Evolutionary conservation across 2,329 filamentous ascomycete genomes (phyloP).

Genomic region (Periconia macrospinosa): DNA sequence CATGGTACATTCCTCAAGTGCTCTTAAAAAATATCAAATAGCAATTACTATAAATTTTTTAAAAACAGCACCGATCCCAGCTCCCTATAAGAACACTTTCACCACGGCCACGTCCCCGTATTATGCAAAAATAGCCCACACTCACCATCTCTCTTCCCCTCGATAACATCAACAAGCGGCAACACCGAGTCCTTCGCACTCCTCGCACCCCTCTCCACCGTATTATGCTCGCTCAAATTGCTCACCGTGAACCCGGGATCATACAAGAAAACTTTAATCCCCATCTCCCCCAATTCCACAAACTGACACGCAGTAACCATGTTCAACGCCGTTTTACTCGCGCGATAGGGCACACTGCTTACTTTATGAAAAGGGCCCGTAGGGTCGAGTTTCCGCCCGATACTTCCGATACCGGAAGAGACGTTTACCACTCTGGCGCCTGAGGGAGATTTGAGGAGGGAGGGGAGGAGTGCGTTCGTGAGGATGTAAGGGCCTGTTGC

Average conservation of each 20-base stretch:
- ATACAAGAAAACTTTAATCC: slow-evolving; percentile 44
- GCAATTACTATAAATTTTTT: too few species aligned
- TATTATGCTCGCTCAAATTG: slow-evolving; percentile 38
- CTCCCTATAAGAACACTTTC: neutral
- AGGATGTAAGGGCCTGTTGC: slow-evolving; percentile 30
- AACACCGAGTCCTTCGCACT: slow-evolving; percentile 33
- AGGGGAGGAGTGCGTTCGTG: slow-evolving; percentile 18
- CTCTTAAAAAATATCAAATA: too few species aligned
- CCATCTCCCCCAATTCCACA: slow-evolving; percentile 29
- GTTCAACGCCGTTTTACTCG: slow-evolving; percentile 44
- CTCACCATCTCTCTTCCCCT: slow-evolving; percentile 42
- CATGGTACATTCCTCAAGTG: too few species aligned
- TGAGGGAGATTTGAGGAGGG: slow-evolving; percentile 16
- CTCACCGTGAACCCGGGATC: slow-evolving; percentile 44
- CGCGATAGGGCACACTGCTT: slow-evolving; percentile 33
- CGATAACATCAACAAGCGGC: slow-evolving; percentile 41
- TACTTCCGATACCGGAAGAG: slow-evolving; percentile 37
- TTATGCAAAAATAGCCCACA: slow-evolving; percentile 35
- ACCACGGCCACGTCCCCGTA: slow-evolving; percentile 37
- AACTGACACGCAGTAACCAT: slow-evolving; percentile 41
- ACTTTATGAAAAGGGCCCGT: slow-evolving; percentile 30
- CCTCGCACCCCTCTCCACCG: slow-evolving; percentile 39
- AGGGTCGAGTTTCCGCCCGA: slow-evolving; percentile 29
- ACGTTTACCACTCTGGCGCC: slow-evolving; percentile 40
- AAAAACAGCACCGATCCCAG: too few species aligned